Conservation (phyloP, 441 rosid genomes). For the Adansonia gregorii region DNA sequence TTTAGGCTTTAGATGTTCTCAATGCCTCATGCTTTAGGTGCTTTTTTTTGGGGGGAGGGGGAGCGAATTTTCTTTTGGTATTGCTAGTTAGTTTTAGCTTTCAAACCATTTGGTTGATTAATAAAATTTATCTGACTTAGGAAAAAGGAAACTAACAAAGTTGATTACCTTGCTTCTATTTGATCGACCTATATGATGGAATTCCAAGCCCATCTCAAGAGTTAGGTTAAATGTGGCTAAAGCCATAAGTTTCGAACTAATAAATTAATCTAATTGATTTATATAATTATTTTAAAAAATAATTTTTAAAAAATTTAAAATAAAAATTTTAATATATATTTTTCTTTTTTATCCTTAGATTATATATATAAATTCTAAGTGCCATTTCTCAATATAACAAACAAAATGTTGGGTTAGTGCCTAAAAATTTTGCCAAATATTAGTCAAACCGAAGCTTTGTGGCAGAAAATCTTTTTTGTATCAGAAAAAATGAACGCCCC, state of each 20-base stretch:
- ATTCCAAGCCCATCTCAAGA: background rate
- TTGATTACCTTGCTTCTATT: background rate
- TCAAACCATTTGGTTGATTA: too few relatives aligned
- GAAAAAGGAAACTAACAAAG: background rate
- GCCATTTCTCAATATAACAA: background rate
- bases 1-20: too few relatives aligned
- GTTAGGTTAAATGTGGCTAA: background rate
- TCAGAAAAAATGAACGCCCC: background rate
- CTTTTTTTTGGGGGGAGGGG: too few relatives aligned
- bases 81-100: too few relatives aligned
- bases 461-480: background rate
- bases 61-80: too few relatives aligned
- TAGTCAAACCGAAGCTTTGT: background rate
- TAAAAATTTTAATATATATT: too few relatives aligned
- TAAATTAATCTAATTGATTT: too few relatives aligned
- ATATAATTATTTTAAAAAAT: too few relatives aligned
- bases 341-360: too few relatives aligned
- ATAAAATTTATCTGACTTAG: background rate
- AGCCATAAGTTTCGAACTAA: background rate
- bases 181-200: background rate
- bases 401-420: background rate
- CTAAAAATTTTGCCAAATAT: background rate
- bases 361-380: background rate
- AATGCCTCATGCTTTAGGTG: too few relatives aligned
- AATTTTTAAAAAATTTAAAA: too few relatives aligned